Base-by-base conservation (phyloP, 192 early-diverging fungal species). In the Backusella westeae region DNA sequence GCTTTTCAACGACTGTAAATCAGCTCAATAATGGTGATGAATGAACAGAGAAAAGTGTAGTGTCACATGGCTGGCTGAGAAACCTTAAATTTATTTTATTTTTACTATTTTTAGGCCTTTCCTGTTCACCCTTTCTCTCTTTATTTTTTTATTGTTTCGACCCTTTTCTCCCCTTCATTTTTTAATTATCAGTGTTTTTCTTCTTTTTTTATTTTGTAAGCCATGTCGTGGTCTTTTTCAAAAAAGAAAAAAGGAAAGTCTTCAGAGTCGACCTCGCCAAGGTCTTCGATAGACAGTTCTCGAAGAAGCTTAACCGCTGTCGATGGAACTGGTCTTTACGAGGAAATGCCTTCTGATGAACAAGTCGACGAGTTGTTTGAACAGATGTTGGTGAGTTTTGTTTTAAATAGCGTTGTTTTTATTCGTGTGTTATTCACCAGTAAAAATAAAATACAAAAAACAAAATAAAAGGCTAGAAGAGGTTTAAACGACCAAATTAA, bases 291-390 rank as follows among this genome's bases (percentile, higher is more conserved):
- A 7, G 70, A 71, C 42, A 49, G 70, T 49, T 71, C 70, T 29
- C n/a, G 70, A 46, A 26, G 26, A 49, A 71, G 70, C 17, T 17
- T 46, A 7, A 3, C 12, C 4, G 26, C 44, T 17, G 23, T 4
- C 8, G 70, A 71, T 17, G 23, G n/a, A 15, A 15, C 26, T 26
- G 56, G 56, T 10, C 56, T 39, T 23, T 4, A 26, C 15, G 70
- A 71, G 49, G 70, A 71, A 29, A 36, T 23, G 39, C 70, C 70
- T 42, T 23, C 35, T 67, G 87, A 88, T 71, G 81, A 82, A 39
- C 80, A 84, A 39, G 80, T 89, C 42, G 82, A 89, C 36, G 77
- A 81, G 49, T 72, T 85, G 52, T 89, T 89, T 75, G 81, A 87
- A 19, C 83, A 87, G 63, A 83, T 89, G 81, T 77, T 89, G 84